phyloP scores from a whole-genome alignment of 2,329 filamentous ascomycete genomes.

The Ophiobolus disseminans region DNA sequence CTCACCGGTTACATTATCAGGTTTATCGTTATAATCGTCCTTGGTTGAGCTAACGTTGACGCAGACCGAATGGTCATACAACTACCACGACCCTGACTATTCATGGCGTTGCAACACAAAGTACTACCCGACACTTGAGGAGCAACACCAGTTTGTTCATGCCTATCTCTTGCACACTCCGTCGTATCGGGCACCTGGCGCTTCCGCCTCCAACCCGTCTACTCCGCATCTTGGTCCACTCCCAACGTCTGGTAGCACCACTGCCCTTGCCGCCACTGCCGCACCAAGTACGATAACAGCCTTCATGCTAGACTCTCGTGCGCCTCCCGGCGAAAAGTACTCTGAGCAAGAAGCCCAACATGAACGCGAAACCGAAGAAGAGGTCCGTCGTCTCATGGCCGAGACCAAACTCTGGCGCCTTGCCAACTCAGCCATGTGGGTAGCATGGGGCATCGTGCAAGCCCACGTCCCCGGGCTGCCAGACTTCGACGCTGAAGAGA shows the following conservation, averaged over 20 bases:
- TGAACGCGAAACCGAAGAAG: conserved; percentile 66
- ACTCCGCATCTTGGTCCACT: conserved; percentile 40
- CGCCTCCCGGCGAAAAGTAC: conserved; percentile 43
- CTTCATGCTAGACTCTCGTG: conserved; percentile 77
- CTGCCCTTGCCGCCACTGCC: conserved; percentile 42
- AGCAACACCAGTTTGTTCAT: conserved; percentile 84
- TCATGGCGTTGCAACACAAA: conserved; percentile 72
- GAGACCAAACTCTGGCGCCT: conserved; percentile 86
- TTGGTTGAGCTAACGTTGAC: neutral
- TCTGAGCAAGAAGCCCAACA: conserved; percentile 59
- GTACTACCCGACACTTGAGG: conserved; percentile 77
- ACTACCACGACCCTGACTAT: conserved; percentile 79
- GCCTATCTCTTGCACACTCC: conserved; percentile 86
- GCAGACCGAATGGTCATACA: conserved; percentile 92
- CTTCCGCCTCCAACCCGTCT: conserved; percentile 57
- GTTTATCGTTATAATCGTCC: no score
- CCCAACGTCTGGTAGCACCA: conserved; percentile 41
- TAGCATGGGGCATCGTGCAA: conserved; percentile 96
- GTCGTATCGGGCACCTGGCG: conserved; percentile 64
- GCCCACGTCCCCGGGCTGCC: conserved; percentile 82
- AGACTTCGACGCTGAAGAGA: conserved; percentile 47
- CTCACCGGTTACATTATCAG: conserved; percentile 2
- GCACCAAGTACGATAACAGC: conserved; percentile 55
- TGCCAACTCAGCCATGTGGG: conserved; percentile 88
- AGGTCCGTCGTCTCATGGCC: conserved; percentile 73